phyloP scores from a whole-genome alignment of 768 basidiomycete genomes.

The Hypholoma sublateritium region DNA sequence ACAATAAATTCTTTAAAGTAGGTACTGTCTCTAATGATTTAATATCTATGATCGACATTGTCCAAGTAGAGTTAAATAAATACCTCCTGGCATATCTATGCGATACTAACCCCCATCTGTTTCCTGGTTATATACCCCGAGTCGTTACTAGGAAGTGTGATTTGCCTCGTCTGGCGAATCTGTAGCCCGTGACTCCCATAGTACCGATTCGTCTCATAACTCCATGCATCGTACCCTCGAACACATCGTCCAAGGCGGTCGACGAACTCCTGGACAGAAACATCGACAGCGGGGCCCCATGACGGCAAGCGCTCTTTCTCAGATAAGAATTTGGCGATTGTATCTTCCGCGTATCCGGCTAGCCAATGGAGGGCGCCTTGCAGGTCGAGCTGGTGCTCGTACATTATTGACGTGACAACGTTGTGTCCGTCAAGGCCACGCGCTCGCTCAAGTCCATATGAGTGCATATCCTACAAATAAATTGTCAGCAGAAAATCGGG shows the following conservation, averaged over 20 bases:
- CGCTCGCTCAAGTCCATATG: conserved; percentile 29
- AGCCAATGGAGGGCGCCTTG: conserved; percentile 40
- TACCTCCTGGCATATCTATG: not conserved
- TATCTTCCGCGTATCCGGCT: conserved; percentile 34
- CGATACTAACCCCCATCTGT: conserved; percentile 9
- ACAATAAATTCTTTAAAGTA: too few relatives aligned
- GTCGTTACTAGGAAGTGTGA: conserved; percentile 12
- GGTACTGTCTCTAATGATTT: too few relatives aligned
- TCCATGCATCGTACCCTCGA: conserved; percentile 49
- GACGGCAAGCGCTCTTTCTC: conserved; percentile 36
- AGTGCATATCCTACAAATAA: conserved; percentile 24
- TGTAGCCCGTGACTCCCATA: conserved; percentile 30
- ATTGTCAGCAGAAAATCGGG: not conserved
- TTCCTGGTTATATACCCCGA: conserved; percentile 17
- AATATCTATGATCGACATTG: too few relatives aligned
- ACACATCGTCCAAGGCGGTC: conserved; percentile 53
- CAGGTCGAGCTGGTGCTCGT: conserved; percentile 35
- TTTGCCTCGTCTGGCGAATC: conserved; percentile 15
- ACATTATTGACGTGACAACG: conserved; percentile 52
- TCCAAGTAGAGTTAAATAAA: too few relatives aligned
- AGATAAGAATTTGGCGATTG: conserved; percentile 37
- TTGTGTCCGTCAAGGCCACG: conserved; percentile 37
- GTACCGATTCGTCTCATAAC: conserved; percentile 46
- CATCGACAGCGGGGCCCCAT: conserved; percentile 39
- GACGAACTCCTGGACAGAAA: conserved; percentile 31